Evolutionary conservation across 441 rosid genomes (phyloP), one percentile per base, ranked within the genome.

Genomic region (Codiaeum variegatum): DNA sequence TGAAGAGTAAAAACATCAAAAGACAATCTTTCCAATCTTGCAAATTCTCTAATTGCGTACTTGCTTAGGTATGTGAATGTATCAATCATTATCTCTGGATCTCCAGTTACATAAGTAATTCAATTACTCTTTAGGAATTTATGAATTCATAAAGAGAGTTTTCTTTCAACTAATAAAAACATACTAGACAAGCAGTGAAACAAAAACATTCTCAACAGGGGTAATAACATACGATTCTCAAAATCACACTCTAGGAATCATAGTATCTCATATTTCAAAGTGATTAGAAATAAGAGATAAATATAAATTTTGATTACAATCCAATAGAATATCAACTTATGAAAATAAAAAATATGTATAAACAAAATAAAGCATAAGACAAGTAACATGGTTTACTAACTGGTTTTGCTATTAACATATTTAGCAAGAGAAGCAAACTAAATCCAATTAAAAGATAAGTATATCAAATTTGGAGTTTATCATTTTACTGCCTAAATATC

Each of bases 1-100:
- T 62, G 36, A 56, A 67, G 75, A 49, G 61, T 65, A 75, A 69
- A 52, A 36, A 40, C 12, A n/a, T 24, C 34, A 46, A 42, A 63
- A 70, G 6, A 64, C 73, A 72, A 94, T 98, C 99, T 92, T 94
- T 82, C 99, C 98, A 23, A 98, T 84, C 97, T 87, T 0, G 97
- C 97, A 61, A 94, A 90, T 91, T 92, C 98, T 83, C 54, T 86
- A 76, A 94, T 88, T 65, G 97, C 98, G 83, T 92, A 94, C 86
- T 90, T 94, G 82, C 85, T 88, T 79, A 94, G 79, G 80, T 87
- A 92, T 67, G 87, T 85, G 69, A 79, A 83, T 13, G 89, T 83
- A 52, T 96, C 98, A 79, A 82, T 90, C 88, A 94, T 88, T 84
- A 92, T 94, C 72, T 97, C 97, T 1, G 97, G 97, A 82, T 92